Evolutionary conservation across 805 yeast species (phyloP).

Genomic region (Clavispora vitiphila): DNA sequence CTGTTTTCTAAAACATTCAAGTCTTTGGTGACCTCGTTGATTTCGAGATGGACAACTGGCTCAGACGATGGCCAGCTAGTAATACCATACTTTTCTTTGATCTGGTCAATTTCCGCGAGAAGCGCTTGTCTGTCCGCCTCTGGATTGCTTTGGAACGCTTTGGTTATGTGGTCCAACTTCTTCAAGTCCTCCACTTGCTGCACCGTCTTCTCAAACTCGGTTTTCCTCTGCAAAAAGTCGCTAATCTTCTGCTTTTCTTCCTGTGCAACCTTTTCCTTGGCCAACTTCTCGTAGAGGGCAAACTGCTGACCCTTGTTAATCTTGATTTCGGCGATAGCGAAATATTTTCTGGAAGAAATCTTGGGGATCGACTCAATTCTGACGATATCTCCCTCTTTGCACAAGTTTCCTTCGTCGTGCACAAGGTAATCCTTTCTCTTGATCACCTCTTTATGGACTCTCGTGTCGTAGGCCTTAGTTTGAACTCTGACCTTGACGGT

Average conservation of each 20-base stretch:
- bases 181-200: constrained; percentile 36
- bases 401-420: constrained; percentile 88
- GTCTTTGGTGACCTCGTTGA: constrained; percentile 24
- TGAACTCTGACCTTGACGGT: constrained; percentile 91
- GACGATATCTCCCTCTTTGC: constrained; percentile 93
- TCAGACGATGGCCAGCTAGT: constrained; percentile 38
- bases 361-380: constrained; percentile 89
- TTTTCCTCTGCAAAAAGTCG: constrained; percentile 47
- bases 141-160: constrained; percentile 20
- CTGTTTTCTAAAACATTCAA: constrained; percentile 24
- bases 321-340: constrained; percentile 90
- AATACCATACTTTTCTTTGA: constrained; percentile 34
- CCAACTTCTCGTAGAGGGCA: constrained; percentile 70
- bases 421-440: constrained; percentile 81
- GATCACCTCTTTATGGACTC: constrained; percentile 69
- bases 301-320: constrained; percentile 88
- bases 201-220: constrained; percentile 21
- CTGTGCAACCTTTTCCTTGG: constrained; percentile 57
- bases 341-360: constrained; percentile 71
- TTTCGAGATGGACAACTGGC: constrained; percentile 31
- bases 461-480: constrained; percentile 64
- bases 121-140: constrained; percentile 19
- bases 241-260: constrained; percentile 59
- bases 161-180: constrained; percentile 27
- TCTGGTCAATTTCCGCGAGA: constrained; percentile 28